These are phyloP conservation scores for Biancaea sappan DNA, from an alignment of 306 rosid genomes.

Conservation along the genomic window DNA sequence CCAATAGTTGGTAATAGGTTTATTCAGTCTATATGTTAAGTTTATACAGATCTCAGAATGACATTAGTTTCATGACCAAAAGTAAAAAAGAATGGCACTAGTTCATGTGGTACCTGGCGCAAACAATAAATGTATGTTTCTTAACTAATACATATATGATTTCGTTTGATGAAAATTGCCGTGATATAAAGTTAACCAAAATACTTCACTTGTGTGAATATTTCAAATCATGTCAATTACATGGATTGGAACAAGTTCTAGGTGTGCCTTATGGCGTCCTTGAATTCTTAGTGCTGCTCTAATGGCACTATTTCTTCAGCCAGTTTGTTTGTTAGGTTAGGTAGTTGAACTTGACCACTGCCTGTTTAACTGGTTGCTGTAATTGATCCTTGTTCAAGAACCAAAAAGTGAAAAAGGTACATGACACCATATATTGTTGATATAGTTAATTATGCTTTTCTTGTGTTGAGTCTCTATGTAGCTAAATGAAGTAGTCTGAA, in stretches of 20 bases:
- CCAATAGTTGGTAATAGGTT: neutral
- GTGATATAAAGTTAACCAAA: neutral
- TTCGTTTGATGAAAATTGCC: slow-evolving; percentile 22
- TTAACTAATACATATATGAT: neutral
- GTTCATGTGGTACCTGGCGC: neutral
- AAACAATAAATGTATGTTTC: neutral
- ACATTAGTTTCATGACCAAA: neutral
- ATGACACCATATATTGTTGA: neutral
- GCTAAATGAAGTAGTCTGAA: neutral
- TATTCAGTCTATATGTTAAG: slow-evolving; percentile 9
- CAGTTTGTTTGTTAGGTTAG: slow-evolving; percentile 14
- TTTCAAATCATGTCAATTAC: neutral
- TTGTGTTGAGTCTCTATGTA: neutral
- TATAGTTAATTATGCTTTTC: neutral
- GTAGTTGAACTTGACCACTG: neutral
- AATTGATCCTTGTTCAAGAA: neutral
- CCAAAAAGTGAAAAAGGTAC: neutral
- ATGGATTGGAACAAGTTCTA: slow-evolving; percentile 7
- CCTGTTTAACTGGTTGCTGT: neutral
- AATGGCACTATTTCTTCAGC: neutral
- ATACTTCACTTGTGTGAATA: neutral
- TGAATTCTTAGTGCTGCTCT: neutral
- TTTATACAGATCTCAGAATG: neutral
- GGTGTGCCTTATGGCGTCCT: slow-evolving; percentile 7
- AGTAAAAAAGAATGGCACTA: neutral